Percentiles rank a stretch among this genome's conserved stretches.
Evolutionary conservation across 306 rosid species (phyloP).

Genomic region (Ormosia semicastrata): DNA sequence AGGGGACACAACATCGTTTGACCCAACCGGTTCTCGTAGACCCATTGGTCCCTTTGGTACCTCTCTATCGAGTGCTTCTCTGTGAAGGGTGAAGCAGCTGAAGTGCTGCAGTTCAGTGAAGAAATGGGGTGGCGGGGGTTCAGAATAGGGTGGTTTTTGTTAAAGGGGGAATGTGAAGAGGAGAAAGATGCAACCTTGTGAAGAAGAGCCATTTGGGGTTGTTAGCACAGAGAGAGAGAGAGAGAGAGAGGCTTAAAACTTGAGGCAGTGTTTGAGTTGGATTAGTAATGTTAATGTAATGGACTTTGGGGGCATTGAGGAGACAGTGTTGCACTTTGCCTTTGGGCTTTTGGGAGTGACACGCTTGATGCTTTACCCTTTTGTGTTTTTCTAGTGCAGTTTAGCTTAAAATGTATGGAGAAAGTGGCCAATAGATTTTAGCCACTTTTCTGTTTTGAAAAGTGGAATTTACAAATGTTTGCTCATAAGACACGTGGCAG

Average conservation of each 20-base stretch:
- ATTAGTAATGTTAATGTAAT: neutral
- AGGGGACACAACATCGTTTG: constrained; percentile 29
- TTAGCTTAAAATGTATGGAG: neutral
- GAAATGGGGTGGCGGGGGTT: constrained; percentile 41
- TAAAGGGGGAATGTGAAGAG: constrained; percentile 23
- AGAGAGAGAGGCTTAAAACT: neutral
- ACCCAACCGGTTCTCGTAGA: constrained; percentile 32
- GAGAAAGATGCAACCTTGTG: constrained; percentile 46
- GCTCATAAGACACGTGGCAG: neutral
- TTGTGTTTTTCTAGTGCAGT: no score
- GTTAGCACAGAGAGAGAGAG: neutral
- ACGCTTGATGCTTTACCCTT: neutral
- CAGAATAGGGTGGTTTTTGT: constrained; percentile 20
- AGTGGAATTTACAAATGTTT: neutral
- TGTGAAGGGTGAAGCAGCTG: constrained; percentile 70
- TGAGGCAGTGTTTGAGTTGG: constrained; percentile 21
- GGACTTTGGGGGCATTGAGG: constrained; percentile 38
- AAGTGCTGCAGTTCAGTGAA: constrained; percentile 41
- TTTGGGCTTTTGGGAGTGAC: constrained; percentile 38
- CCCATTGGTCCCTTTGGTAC: constrained; percentile 85
- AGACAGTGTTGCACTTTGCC: constrained; percentile 35
- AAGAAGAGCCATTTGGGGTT: constrained; percentile 55
- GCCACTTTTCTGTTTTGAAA: neutral
- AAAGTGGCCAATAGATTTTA: neutral
- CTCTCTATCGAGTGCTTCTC: constrained; percentile 71